A percentile compares a stretch with the other conserved stretches of the same genome.
Conservation (phyloP, 148 eudicot genomes). For the Nepenthes mirabilis region DNA sequence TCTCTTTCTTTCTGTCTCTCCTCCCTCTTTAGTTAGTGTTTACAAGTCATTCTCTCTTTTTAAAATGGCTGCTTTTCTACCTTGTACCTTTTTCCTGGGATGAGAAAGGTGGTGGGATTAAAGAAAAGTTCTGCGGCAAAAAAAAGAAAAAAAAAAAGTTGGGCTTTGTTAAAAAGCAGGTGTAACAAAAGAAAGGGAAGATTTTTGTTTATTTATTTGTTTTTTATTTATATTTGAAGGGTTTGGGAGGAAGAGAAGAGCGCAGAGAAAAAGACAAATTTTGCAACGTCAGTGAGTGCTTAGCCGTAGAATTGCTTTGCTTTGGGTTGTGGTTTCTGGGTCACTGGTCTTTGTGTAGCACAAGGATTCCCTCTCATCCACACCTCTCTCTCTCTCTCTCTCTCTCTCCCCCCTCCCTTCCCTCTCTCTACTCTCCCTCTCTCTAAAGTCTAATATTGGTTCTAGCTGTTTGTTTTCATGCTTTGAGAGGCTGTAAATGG, state of each 20-base stretch:
- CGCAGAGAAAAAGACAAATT: neutral
- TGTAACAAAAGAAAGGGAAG: no score
- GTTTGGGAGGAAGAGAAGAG: no score
- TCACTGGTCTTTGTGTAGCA: neutral
- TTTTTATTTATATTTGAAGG: no score
- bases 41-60: slow-evolving; percentile 25
- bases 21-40: slow-evolving; percentile 2
- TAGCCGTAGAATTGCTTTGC: neutral
- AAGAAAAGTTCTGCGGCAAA: slow-evolving; percentile 11
- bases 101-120: slow-evolving; percentile 26
- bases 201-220: no score
- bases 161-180: no score
- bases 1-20: no score
- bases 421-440: slow-evolving; percentile 5
- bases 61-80: slow-evolving; percentile 27
- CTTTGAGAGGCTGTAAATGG: slow-evolving; percentile 4
- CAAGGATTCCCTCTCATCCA: slow-evolving; percentile 14
- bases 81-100: slow-evolving; percentile 17
- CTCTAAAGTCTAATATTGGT: slow-evolving; percentile 1
- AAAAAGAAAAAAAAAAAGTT: no score
- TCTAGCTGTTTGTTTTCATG: slow-evolving; percentile 10
- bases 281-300: neutral
- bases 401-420: slow-evolving; percentile 5
- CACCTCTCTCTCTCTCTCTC: neutral
- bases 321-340: slow-evolving; percentile 17